phyloP scores from a whole-genome alignment of 768 basidiomycete genomes.

The Leccinum ochraceum region DNA sequence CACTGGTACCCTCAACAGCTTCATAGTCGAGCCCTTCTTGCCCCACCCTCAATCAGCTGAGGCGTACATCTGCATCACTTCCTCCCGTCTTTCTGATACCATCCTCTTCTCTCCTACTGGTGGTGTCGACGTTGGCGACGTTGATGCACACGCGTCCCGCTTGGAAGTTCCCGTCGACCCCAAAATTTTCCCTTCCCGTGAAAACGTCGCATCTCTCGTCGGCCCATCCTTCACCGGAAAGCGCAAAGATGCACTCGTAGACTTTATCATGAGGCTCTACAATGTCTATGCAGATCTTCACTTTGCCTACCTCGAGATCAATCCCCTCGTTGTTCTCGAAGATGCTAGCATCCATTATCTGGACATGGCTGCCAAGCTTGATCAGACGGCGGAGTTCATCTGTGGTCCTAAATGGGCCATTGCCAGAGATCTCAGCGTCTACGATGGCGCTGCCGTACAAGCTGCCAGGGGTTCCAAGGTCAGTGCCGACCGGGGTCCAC shows the following conservation, averaged over 20 bases:
- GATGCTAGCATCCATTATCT: conserved; percentile 85
- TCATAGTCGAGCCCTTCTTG: conserved; percentile 99
- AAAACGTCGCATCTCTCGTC: conserved; percentile 78
- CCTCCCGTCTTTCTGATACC: conserved; percentile 88
- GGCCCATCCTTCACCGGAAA: conserved; percentile 70
- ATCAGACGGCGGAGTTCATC: conserved; percentile 98
- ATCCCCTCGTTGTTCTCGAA: conserved; percentile 95
- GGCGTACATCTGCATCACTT: conserved; percentile 98
- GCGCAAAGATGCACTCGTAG: conserved; percentile 90
- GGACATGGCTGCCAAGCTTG: conserved; percentile 99
- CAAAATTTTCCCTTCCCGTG: conserved; percentile 78
- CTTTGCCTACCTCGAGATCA: conserved; percentile 99
- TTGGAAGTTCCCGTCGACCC: conserved; percentile 74
- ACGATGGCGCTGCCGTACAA: conserved; percentile 47
- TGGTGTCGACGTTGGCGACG: conserved; percentile 98
- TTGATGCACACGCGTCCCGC: conserved; percentile 94
- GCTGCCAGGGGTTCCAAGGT: conserved; percentile 48
- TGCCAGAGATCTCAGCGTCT: conserved; percentile 84
- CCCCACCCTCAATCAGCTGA: conserved; percentile 93
- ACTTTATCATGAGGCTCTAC: conserved; percentile 95
- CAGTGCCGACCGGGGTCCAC: conserved; percentile 91
- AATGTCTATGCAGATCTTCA: conserved; percentile 98
- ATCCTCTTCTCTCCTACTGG: conserved; percentile 99
- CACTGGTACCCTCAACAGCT: conserved; percentile 94
- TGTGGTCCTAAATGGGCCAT: conserved; percentile 99